Conservation (phyloP, 2,329 filamentous ascomycete genomes). For the Stachybotrys chartarum region DNA sequence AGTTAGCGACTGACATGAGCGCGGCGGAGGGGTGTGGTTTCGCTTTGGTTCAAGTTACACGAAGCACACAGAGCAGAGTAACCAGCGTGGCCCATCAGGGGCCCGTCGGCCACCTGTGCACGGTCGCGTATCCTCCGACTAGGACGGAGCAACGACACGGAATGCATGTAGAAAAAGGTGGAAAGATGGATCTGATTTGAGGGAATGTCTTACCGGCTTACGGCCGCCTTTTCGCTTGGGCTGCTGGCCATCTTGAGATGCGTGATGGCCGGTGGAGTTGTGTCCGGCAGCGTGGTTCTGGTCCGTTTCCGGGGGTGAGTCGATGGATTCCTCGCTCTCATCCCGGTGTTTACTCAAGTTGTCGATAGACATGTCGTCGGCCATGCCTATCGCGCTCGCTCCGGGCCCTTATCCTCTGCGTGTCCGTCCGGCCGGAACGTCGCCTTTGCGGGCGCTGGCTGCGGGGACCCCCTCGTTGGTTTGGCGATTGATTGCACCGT, state of each 20-base stretch:
- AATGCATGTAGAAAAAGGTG: neutral
- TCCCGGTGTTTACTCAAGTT: conserved; percentile 34
- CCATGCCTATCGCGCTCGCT: conserved; percentile 40
- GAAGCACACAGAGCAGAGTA: neutral
- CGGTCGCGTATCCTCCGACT: neutral
- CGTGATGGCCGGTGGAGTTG: conserved; percentile 18
- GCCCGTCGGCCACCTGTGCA: neutral
- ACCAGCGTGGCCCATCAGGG: no score
- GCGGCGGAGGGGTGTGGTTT: no score
- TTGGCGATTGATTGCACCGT: neutral
- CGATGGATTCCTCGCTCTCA: conserved; percentile 54
- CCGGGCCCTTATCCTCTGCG: neutral
- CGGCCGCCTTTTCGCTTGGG: conserved; percentile 96
- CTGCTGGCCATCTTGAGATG: conserved; percentile 47
- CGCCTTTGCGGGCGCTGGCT: neutral
- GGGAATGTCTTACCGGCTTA: conserved; percentile 68
- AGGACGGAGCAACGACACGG: neutral
- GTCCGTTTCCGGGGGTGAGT: conserved; percentile 54
- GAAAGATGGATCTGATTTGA: neutral
- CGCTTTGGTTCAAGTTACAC: neutral
- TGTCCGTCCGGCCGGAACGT: neutral
- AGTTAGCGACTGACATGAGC: neutral
- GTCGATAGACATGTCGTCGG: conserved; percentile 62
- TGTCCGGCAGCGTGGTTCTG: conserved; percentile 23
- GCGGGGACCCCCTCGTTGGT: neutral